Conservation (phyloP, 495 filamentous ascomycete species). For the Aspergillus cavernicola region DNA sequence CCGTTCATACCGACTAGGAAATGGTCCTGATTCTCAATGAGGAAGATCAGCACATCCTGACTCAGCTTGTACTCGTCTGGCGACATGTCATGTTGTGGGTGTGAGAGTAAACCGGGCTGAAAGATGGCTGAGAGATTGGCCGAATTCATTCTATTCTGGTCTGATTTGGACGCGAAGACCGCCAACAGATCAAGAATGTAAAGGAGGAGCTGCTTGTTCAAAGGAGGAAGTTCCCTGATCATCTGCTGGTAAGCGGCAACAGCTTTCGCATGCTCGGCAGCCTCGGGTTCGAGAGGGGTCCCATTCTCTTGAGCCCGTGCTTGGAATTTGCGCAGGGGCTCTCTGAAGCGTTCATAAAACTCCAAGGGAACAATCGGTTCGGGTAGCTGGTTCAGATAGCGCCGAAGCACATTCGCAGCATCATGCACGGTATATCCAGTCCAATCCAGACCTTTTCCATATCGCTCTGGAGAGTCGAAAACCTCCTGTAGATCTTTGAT, state of each 20-base stretch:
- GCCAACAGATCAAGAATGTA: conserved; percentile 98
- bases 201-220: conserved; percentile 91
- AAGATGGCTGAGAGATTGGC: conserved; percentile 97
- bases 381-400: conserved; percentile 89
- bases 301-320: conserved; percentile 50
- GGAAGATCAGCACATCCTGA: conserved; percentile 94
- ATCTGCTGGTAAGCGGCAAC: conserved; percentile 81
- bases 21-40: conserved; percentile 94
- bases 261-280: conserved; percentile 70
- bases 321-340: conserved; percentile 76
- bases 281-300: conserved; percentile 30
- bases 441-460: conserved; percentile 96
- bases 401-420: conserved; percentile 91
- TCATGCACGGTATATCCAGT: conserved; percentile 98
- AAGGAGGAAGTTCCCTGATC: conserved; percentile 86
- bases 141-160: conserved; percentile 94
- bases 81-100: conserved; percentile 91
- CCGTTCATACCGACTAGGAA: conserved; percentile 94
- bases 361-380: conserved; percentile 96
- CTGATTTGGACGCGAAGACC: conserved; percentile 95
- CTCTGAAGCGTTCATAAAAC: conserved; percentile 86
- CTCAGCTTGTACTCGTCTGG: conserved; percentile 91
- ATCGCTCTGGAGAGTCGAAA: conserved; percentile 93
- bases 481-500: conserved; percentile 92
- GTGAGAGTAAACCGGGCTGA: conserved; percentile 92